Evolutionary conservation across 202 grass and related monocot species (phyloP).

Genomic region (Schoenoplectus triqueter): DNA sequence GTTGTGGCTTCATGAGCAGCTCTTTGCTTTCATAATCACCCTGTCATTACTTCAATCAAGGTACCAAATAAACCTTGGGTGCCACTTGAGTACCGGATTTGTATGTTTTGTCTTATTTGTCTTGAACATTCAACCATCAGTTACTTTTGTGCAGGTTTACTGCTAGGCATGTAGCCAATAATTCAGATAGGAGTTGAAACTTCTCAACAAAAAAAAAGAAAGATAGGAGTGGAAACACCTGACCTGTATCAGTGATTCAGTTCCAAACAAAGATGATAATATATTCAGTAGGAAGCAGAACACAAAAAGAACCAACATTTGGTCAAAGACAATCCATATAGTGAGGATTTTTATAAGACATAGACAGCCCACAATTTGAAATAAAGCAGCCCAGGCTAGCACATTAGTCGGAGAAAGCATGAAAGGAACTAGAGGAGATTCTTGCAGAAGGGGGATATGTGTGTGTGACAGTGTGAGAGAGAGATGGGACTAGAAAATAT

Average conservation of each 20-base stretch:
- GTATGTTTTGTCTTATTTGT: not conserved
- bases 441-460: not conserved
- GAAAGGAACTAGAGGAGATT: not conserved
- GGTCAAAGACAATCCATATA: not conserved
- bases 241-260: not conserved
- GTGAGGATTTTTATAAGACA: not conserved
- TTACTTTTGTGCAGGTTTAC: not conserved
- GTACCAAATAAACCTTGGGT: constrained; percentile 11
- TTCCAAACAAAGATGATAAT: not conserved
- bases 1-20: not conserved
- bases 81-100: not conserved
- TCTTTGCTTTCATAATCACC: not conserved
- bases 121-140: constrained; percentile 4
- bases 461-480: not conserved
- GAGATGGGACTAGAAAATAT: not conserved
- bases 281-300: not conserved
- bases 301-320: constrained; percentile 10
- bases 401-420: too few species aligned
- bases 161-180: not conserved
- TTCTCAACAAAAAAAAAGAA: not conserved
- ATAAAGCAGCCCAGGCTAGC: not conserved
- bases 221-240: not conserved
- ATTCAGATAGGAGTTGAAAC: not conserved
- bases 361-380: not conserved
- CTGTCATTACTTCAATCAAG: not conserved